Evolutionary conservation across 257 asterid species (phyloP).

Genomic region (Primulina tabacum): DNA sequence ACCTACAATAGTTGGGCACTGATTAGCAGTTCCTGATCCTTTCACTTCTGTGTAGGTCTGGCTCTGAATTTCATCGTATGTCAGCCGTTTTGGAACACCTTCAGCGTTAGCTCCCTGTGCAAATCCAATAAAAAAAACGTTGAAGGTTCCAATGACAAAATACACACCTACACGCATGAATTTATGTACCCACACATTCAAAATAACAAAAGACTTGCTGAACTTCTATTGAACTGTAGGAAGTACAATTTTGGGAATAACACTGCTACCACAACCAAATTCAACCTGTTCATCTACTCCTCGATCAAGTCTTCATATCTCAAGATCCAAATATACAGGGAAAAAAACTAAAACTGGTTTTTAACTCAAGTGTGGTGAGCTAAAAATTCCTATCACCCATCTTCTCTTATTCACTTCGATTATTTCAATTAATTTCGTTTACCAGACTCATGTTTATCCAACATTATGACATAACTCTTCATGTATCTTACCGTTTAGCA

Average conservation of each 20-base stretch:
- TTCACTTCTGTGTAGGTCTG: constrained; percentile 89
- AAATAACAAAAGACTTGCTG: background rate
- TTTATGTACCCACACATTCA: background rate
- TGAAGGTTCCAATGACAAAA: background rate
- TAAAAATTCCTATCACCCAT: background rate
- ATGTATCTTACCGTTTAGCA: background rate
- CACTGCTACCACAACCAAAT: too few relatives aligned
- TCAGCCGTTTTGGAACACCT: constrained; percentile 73
- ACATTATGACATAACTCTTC: background rate
- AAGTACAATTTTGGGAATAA: background rate
- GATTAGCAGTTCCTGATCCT: constrained; percentile 96
- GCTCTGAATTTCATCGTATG: constrained; percentile 90
- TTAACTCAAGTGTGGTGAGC: background rate
- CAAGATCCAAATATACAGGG: too few relatives aligned
- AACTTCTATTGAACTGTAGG: background rate
- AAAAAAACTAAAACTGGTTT: background rate
- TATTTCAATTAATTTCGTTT: background rate
- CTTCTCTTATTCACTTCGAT: background rate
- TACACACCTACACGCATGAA: background rate
- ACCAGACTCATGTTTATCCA: background rate
- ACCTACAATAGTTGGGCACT: constrained; percentile 95
- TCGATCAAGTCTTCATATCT: too few relatives aligned
- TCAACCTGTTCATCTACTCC: too few relatives aligned
- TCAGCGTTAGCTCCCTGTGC: constrained; percentile 89
- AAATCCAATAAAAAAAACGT: background rate